phyloP scores from a whole-genome alignment of 495 filamentous ascomycete species.

The Elaphomyces granulatus region DNA sequence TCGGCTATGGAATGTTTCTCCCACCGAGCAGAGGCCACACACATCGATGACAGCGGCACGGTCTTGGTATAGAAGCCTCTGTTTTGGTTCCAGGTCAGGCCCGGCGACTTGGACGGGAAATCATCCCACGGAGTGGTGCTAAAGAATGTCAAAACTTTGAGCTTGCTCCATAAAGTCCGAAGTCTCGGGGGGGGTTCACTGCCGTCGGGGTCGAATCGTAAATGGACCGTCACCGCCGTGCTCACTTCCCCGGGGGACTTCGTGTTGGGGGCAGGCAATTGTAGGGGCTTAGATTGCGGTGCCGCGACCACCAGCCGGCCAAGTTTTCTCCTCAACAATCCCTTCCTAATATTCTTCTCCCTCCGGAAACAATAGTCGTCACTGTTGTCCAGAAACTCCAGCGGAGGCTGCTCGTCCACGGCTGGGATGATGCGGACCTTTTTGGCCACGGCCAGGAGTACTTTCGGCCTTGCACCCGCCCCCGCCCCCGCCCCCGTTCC shows the following conservation, averaged over 20 bases:
- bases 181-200: slow-evolving; percentile 51
- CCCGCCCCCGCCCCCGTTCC: slow-evolving; percentile 6
- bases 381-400: slow-evolving; percentile 30
- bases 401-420: slow-evolving; percentile 58
- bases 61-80: slow-evolving; percentile 53
- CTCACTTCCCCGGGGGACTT: slow-evolving; percentile 19
- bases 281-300: slow-evolving; percentile 54
- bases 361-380: slow-evolving; percentile 50
- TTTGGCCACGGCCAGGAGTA: slow-evolving; percentile 37
- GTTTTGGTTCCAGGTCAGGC: slow-evolving; percentile 25
- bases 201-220: slow-evolving; percentile 59
- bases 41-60: slow-evolving; percentile 47
- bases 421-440: slow-evolving; percentile 68
- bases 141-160: slow-evolving; percentile 65
- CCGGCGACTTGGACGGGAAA: slow-evolving; percentile 19
- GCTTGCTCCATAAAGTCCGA: slow-evolving; percentile 48
- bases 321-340: slow-evolving; percentile 60
- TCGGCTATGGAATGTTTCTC: slow-evolving; percentile 25
- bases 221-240: slow-evolving; percentile 51
- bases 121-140: slow-evolving; percentile 43
- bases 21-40: slow-evolving; percentile 55
- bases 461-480: slow-evolving; percentile 18
- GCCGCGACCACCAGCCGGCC: slow-evolving; percentile 62
- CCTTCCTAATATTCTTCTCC: slow-evolving; percentile 66
- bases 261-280: slow-evolving; percentile 33